Base-by-base conservation (phyloP, 495 filamentous ascomycete genomes). In the Aspergillus sclerotiicarbonarius region DNA sequence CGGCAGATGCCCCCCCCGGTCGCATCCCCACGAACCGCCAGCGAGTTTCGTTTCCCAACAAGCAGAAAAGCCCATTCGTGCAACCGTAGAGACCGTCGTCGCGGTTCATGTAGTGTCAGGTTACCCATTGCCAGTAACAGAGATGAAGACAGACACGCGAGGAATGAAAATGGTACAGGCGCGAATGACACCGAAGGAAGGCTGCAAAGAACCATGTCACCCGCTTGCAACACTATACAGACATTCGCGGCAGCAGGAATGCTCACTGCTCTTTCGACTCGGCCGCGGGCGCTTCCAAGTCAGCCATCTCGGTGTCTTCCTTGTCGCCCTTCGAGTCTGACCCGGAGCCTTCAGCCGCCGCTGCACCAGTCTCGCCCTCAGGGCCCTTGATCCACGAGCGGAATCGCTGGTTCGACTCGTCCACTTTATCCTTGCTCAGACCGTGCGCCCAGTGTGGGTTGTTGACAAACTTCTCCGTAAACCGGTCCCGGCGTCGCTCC, bases 371-470 rank as follows among this genome's bases (percentile, higher is more conserved):
- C 2, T 70, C 60, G 10, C 67, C 54, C 2, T 71, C 65, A 1
- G 67, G 54, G 1, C 73, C 75, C 50, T 72, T 68, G 50, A 80
- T 53, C 74, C 73, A 78, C 6, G 71, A 71, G 7, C 74, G 75
- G 71, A 84, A 90, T 4, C 79, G 80, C 59, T 84, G 77, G 58
- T 90, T 90, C 18, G 76, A 78, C 59, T 82, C 81, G 56, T 90
- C 84, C 39, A 92, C 89, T 51, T 89, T 80, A 49, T 89, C 88
- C 54, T 84, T 84, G 69, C 80, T 85, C 45, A 88, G 67, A 10
- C 80, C 85, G 60, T 85, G 86, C 75, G 92, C 91, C 87, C 89
- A 93, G 29, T 70, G 71, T 52, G 86, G 88, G 67, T 91, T 91
- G 63, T 85, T 84, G 18, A 91, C 78, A 56, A 91, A 82, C 69